phyloP scores from a whole-genome alignment of 108 stramenopile genomes.

The Chaetoceros tenuissimus region DNA sequence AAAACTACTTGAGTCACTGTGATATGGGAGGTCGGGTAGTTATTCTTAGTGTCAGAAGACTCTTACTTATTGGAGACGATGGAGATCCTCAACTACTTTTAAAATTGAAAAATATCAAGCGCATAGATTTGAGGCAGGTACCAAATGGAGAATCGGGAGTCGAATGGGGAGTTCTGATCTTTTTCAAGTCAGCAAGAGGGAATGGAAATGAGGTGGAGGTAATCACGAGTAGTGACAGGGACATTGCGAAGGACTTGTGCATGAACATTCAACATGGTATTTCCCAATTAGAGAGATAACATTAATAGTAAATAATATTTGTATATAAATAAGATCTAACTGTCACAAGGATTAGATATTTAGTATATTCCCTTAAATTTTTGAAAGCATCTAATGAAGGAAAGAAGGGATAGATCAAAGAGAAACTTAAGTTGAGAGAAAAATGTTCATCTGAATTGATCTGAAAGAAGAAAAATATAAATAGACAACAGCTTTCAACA shows the following conservation, averaged over 20 bases:
- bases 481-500: no score
- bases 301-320: constrained; percentile 1
- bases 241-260: constrained; percentile 31
- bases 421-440: no score
- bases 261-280: constrained; percentile 28
- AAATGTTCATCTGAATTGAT: no score
- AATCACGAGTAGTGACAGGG: constrained; percentile 26
- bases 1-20: constrained; percentile 55
- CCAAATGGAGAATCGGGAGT: constrained; percentile 12
- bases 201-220: constrained; percentile 56
- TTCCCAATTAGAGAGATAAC: not conserved
- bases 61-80: constrained; percentile 46
- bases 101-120: constrained; percentile 39
- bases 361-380: no score
- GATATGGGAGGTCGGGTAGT: constrained; percentile 58
- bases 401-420: no score
- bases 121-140: constrained; percentile 27
- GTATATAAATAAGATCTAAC: no score
- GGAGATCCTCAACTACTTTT: constrained; percentile 51
- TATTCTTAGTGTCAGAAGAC: constrained; percentile 42
- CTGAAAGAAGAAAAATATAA: no score
- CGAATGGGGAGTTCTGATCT: constrained; percentile 43
- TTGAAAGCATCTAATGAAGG: no score
- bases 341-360: no score
- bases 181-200: constrained; percentile 31